These are phyloP conservation scores for Talaromyces albobiverticillius DNA, from an alignment of 2,329 filamentous ascomycete species.

Conservation along the genomic window DNA sequence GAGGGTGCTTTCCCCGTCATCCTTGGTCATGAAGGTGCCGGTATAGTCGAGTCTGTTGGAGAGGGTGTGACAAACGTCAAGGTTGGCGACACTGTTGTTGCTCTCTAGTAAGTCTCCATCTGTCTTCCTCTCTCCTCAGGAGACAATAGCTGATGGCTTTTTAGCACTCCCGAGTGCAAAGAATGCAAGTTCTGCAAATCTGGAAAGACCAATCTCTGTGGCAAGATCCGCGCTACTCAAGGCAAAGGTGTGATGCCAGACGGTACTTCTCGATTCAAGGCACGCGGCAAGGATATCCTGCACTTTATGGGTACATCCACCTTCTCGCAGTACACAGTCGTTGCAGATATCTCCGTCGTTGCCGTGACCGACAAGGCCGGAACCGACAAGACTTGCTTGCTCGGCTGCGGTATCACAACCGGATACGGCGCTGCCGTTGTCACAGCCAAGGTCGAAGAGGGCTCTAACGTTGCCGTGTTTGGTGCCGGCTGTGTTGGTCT, in stretches of 20 bases:
- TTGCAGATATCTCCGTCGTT: constrained; percentile 97
- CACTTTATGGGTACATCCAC: constrained; percentile 99
- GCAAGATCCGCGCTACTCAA: constrained; percentile 97
- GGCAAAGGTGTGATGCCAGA: constrained; percentile 96
- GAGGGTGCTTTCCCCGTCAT: constrained; percentile 91
- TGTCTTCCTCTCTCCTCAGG: not conserved
- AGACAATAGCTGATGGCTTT: not conserved
- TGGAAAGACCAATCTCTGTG: constrained; percentile 98
- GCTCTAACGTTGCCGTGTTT: constrained; percentile 86
- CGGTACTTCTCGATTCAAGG: constrained; percentile 89
- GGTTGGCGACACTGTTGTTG: constrained; percentile 85
- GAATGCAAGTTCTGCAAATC: constrained; percentile 99
- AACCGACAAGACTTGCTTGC: constrained; percentile 92
- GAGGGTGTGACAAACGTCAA: constrained; percentile 95
- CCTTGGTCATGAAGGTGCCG: constrained; percentile 86
- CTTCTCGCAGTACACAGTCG: constrained; percentile 98
- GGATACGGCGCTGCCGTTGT: constrained; percentile 95
- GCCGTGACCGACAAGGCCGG: constrained; percentile 85
- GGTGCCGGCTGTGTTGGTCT: constrained; percentile 95
- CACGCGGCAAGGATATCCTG: constrained; percentile 89
- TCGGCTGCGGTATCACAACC: constrained; percentile 97
- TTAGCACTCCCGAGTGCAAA: constrained; percentile 87
- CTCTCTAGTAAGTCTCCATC: constrained; percentile 67
- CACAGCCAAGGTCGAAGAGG: constrained; percentile 87
- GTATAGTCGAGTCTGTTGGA: constrained; percentile 88